Evolutionary conservation across 2,329 filamentous ascomycete genomes (phyloP), one percentile per base, ranked within the genome.

Genomic region (Epichloe uncinata): DNA sequence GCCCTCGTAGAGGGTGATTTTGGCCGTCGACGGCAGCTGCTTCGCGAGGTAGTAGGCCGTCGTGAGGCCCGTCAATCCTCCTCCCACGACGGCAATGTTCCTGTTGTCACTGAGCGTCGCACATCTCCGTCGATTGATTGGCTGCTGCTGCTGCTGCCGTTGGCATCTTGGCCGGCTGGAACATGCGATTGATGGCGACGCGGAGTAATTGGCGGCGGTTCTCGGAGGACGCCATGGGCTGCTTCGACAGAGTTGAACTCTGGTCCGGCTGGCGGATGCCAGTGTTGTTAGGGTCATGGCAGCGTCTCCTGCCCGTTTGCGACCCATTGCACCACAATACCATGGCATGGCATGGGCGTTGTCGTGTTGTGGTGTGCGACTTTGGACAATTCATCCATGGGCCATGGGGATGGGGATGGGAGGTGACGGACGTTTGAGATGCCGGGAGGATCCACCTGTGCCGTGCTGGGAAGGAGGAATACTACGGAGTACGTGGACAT

Each of bases 1-100:
- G 18, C 77, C 76, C 64, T 98, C 93, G 65, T 88, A 95, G 9
- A 98, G 62, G 0, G 86, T 93, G 59, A 98, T 81, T 47, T 81
- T 79, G 35, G 80, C 74, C 50, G 75, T 72, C 44, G 65, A 52
- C 4, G 82, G 79, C n/a, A 85, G 75, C 58, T 82, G 72, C 56
- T 79, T 78, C 12, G 81, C 73, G 42, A 95, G 73, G 64, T 87
- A 89, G 70, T 87, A 87, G 33, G 88, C 87, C 38, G 82, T 76
- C 36, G 84, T 78, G 45, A 95, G 76, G 47, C 89, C 89, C 1
- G 87, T 93, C 62, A 95, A 82, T 40, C 89, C 89, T 53, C 82
- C 87, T 48, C 89, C 89, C 33, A 94, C 66, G 47, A 94, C 73
- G 22, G 85, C 87, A 50, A 87, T 69, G 18, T 66, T 56, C 50